Base-by-base conservation (phyloP, 164 flowering plant species). In the Vitis riparia region DNA sequence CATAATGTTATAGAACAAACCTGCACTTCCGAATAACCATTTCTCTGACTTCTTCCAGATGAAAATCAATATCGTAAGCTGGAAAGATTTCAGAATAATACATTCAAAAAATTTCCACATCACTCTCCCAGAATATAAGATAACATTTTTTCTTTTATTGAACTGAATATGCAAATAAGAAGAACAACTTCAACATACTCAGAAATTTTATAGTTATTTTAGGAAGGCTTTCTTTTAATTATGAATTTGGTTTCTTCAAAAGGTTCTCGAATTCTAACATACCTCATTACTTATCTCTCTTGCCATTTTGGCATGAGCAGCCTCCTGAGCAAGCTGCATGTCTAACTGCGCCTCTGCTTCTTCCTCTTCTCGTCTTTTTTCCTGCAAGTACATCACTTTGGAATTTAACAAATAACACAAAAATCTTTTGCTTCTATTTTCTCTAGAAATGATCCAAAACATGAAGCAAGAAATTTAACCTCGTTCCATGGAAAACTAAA, bases 21-120 rank as follows among this genome's bases (percentile, higher is more conserved):
- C 99, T 92, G 94, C 93, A 91, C 30, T 84, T 86, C 62, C 78
- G 89, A 74, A 92, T 80, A 66, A 88, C 90, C 72, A 68, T 69
- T 69, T 89, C 92, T 75, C 87, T 82, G 13, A 94, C 87, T 57
- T 85, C 82, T 52, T 90, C 90, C 83, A 91, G 76, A 53, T 84
- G 84, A 79, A 73, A 59, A 72, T 91, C 92, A 69, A 85, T 71
- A 67, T 89, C 89, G 17, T 66, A 71, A 93, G 87, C 98, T 93
- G 91, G 47, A 68, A 76, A 77, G 27, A 52, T 37, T 29, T 37
- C 9, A 66, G 30, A 11, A 69, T 67, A 53, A 53, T 14, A 53
- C n/a, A 13, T 53, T 53, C 56, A 53, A 53, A 53, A 5, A 12
- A 53, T 53, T 53, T 32, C n/a, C n/a, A 53, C n/a, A 63, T 63